A percentile compares a stretch with the other conserved stretches of the same genome.
Evolutionary conservation across 805 yeast species (phyloP).

Genomic region (Tetrapisispora taiwanensis): DNA sequence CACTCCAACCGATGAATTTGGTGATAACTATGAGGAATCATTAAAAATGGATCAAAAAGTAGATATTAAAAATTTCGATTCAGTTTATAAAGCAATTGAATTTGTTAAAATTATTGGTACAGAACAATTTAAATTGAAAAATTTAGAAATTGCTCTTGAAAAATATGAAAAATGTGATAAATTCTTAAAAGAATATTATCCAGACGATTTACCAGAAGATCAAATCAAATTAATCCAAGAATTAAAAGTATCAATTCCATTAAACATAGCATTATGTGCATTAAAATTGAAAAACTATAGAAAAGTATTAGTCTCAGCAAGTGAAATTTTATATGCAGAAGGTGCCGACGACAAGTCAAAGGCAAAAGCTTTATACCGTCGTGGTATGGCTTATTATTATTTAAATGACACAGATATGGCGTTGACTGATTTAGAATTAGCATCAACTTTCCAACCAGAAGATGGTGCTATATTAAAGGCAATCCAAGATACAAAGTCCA

Average conservation of each 20-base stretch:
- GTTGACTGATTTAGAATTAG: constrained; percentile 51
- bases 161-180: constrained; percentile 68
- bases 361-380: constrained; percentile 81
- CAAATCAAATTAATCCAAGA: constrained; percentile 40
- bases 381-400: constrained; percentile 62
- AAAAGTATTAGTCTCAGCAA: constrained; percentile 48
- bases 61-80: constrained; percentile 47
- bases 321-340: constrained; percentile 55
- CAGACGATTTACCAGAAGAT: constrained; percentile 41
- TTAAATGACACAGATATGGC: constrained; percentile 66
- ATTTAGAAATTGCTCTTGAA: constrained; percentile 43
- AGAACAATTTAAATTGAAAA: constrained; percentile 54
- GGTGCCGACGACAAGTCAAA: constrained; percentile 51
- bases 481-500: constrained; percentile 45
- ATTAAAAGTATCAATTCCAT: constrained; percentile 51
- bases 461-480: constrained; percentile 67
- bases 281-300: constrained; percentile 49
- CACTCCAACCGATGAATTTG: constrained; percentile 63
- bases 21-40: constrained; percentile 70
- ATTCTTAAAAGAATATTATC: constrained; percentile 63
- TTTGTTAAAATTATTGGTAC: constrained; percentile 73
- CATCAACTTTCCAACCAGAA: constrained; percentile 51
- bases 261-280: constrained; percentile 68
- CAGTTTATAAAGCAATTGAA: constrained; percentile 57
- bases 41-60: constrained; percentile 65